These are phyloP conservation scores for Chlorella sp. DNA, from an alignment of 139 green algal genomes.

Conservation along the genomic window DNA sequence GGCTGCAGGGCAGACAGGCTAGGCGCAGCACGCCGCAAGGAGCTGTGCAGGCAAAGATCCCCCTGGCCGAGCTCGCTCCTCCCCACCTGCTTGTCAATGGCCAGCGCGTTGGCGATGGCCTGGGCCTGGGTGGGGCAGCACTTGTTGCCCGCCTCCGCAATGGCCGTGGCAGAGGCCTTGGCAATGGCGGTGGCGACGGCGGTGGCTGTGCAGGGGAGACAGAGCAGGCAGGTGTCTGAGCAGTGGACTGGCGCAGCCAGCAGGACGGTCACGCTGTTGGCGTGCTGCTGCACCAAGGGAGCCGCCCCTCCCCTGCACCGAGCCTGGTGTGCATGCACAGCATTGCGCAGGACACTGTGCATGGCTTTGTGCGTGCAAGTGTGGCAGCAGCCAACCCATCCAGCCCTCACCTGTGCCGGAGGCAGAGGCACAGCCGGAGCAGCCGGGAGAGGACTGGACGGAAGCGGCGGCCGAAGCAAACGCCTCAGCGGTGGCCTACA, in stretches of 20 bases:
- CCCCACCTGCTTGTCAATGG: not conserved
- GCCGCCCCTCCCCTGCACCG: no score
- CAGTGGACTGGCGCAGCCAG: no score
- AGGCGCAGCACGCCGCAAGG: no score
- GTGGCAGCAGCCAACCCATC: no score
- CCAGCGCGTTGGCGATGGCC: conserved; percentile 13
- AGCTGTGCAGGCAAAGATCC: no score
- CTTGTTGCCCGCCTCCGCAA: not conserved
- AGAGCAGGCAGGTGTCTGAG: not conserved
- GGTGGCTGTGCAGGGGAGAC: not conserved
- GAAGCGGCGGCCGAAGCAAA: conserved; percentile 1
- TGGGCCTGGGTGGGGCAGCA: conserved; percentile 20
- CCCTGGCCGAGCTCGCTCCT: no score
- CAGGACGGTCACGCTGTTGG: no score
- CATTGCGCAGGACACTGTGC: no score
- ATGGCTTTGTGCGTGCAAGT: no score
- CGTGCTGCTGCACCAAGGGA: no score
- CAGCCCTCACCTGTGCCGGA: conserved; percentile 3
- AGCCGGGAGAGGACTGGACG: conserved; percentile 15
- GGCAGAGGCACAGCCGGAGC: conserved; percentile 16
- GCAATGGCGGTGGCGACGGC: conserved; percentile 10
- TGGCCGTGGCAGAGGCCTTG: not conserved
- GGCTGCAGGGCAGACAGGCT: no score
- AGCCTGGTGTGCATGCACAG: no score
- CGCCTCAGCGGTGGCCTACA: conserved; percentile 7